phyloP scores from a whole-genome alignment of 805 yeast species.

The Saturnispora sekii region DNA sequence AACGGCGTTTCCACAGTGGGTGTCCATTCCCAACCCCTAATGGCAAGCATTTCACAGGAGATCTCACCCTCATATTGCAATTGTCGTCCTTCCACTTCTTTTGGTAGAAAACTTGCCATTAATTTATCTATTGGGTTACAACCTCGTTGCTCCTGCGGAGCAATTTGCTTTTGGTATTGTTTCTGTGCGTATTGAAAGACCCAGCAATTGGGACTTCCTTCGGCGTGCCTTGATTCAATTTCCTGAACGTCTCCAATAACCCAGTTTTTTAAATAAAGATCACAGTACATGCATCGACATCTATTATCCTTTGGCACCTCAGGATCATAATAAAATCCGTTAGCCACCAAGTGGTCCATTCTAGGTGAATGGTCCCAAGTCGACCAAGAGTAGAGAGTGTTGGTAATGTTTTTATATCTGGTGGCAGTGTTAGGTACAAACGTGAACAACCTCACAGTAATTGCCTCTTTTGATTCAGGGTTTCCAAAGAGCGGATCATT shows the following conservation, averaged over 20 bases:
- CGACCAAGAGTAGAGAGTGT: background rate
- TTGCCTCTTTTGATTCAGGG: too few relatives aligned
- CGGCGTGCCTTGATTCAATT: constrained; percentile 39
- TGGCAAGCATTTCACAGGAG: constrained; percentile 1
- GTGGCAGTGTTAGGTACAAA: too few relatives aligned
- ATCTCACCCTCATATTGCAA: background rate
- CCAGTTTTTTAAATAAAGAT: constrained; percentile 63
- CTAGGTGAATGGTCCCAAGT: constrained; percentile 29
- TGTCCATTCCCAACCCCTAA: constrained; percentile 9
- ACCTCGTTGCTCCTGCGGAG: background rate
- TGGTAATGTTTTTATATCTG: too few relatives aligned
- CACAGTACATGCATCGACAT: constrained; percentile 58
- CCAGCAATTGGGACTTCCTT: constrained; percentile 32
- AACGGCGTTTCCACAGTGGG: constrained; percentile 8
- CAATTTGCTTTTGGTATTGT: background rate
- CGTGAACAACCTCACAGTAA: too few relatives aligned
- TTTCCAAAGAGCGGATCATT: too few relatives aligned
- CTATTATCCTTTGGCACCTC: constrained; percentile 38
- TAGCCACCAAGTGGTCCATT: constrained; percentile 36
- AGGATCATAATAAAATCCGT: constrained; percentile 50
- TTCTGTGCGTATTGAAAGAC: background rate
- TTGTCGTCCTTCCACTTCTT: background rate
- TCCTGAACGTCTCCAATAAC: constrained; percentile 53
- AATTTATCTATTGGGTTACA: too few relatives aligned
- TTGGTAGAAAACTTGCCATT: background rate